Percentiles rank a stretch among this genome's conserved stretches.
Conservation (phyloP, 805 yeast genomes). For the Candida qinlingensis region DNA sequence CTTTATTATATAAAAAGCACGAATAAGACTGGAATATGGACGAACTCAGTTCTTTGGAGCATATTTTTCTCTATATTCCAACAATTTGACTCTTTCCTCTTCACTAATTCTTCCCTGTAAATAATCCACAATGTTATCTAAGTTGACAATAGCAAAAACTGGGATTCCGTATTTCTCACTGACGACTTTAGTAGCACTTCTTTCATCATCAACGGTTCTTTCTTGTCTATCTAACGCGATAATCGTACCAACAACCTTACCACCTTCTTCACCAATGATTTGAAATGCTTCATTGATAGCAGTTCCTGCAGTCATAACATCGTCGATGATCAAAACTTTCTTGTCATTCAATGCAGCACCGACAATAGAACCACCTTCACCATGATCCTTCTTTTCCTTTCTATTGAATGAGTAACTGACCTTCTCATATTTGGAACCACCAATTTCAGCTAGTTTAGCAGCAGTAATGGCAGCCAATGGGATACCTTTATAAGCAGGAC, state of each 20-base stretch:
- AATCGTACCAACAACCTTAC: constrained; percentile 74
- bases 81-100: constrained; percentile 52
- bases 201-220: constrained; percentile 57
- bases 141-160: constrained; percentile 71
- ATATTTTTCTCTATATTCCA: constrained; percentile 45
- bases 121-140: constrained; percentile 67
- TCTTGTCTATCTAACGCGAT: constrained; percentile 96
- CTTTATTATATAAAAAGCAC: no score
- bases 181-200: constrained; percentile 80
- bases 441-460: constrained; percentile 87
- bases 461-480: constrained; percentile 92
- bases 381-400: constrained; percentile 95
- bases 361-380: constrained; percentile 95
- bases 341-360: constrained; percentile 74
- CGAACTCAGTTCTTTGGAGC: constrained; percentile 18
- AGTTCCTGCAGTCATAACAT: constrained; percentile 98
- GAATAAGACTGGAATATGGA: no score
- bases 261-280: constrained; percentile 65
- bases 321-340: constrained; percentile 83
- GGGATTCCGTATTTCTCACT: constrained; percentile 71
- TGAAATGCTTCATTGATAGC: constrained; percentile 92
- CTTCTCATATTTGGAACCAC: constrained; percentile 67
- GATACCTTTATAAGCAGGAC: constrained; percentile 98
- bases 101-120: constrained; percentile 50
- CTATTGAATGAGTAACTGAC: constrained; percentile 92